phyloP scores from a whole-genome alignment of 2,329 filamentous ascomycete species.

The Parafenestella ontariensis region DNA sequence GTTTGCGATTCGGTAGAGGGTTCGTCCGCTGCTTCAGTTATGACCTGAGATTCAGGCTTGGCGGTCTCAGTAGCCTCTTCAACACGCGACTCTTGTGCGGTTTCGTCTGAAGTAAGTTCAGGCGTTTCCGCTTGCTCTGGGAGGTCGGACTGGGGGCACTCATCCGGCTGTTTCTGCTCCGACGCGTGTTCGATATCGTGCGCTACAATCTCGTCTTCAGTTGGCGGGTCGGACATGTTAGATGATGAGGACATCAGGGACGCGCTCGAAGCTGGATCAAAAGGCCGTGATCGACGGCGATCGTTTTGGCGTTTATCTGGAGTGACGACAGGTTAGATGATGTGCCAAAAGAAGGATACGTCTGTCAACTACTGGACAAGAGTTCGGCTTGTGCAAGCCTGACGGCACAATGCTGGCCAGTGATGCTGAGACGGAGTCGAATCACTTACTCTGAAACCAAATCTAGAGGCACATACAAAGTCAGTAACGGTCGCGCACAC shows the following conservation, averaged over 20 bases:
- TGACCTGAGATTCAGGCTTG: conserved; percentile 24
- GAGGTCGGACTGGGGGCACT: conserved; percentile 26
- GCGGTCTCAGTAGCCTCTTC: conserved; percentile 14
- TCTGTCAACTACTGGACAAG: neutral
- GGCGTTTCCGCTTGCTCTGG: conserved; percentile 29
- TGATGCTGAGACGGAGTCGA: neutral
- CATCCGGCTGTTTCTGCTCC: conserved; percentile 20
- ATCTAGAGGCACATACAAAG: conserved; percentile 65
- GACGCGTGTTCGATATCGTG: conserved; percentile 30
- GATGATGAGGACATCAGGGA: conserved; percentile 47
- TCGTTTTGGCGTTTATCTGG: conserved; percentile 80
- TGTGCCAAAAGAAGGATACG: conserved; percentile 7
- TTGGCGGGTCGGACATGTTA: conserved; percentile 44
- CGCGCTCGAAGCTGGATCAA: conserved; percentile 53
- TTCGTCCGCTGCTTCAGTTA: conserved; percentile 24
- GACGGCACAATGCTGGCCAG: neutral
- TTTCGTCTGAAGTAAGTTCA: conserved; percentile 28
- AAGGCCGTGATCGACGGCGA: conserved; percentile 83
- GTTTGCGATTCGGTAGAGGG: conserved; percentile 33
- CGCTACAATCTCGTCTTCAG: conserved; percentile 37
- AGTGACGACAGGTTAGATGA: conserved; percentile 8
- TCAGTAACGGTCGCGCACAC: conserved; percentile 41
- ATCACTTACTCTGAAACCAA: conserved; percentile 75
- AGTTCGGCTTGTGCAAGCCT: neutral
- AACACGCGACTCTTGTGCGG: conserved; percentile 17